Evolutionary conservation across 768 basidiomycete genomes (phyloP).

Genomic region (Lepiota brunneoincarnata): DNA sequence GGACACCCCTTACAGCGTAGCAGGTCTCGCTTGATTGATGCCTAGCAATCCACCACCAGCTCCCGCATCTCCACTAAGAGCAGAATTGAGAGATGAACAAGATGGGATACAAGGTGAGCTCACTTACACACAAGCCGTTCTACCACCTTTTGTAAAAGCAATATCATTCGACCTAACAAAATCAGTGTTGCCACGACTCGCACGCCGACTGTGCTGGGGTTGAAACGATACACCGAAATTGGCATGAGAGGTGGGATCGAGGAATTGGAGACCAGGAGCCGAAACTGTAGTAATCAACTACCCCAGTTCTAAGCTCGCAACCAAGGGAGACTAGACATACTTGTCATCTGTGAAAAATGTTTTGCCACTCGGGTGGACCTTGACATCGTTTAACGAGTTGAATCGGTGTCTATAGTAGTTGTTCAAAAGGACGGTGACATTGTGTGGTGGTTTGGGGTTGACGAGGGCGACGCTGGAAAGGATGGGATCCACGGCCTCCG

Average conservation of each 20-base stretch:
- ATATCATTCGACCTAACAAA: constrained; percentile 74
- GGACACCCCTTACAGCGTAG: too few species aligned
- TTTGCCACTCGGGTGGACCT: constrained; percentile 66
- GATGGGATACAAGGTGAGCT: background rate
- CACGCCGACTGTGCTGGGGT: constrained; percentile 60
- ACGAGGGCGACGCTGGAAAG: constrained; percentile 68
- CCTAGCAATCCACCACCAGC: constrained; percentile 33
- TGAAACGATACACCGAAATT: constrained; percentile 76
- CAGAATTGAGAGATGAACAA: background rate
- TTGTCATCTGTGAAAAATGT: constrained; percentile 75
- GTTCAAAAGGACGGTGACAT: constrained; percentile 68
- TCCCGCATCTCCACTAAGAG: too few species aligned
- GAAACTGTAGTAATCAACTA: constrained; percentile 37
- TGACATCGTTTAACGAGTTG: constrained; percentile 79
- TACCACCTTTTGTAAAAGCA: constrained; percentile 55
- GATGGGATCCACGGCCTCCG: constrained; percentile 60
- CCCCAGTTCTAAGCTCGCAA: background rate
- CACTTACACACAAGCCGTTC: too few species aligned
- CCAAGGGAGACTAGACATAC: constrained; percentile 35
- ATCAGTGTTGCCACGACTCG: constrained; percentile 75
- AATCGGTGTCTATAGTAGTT: constrained; percentile 81
- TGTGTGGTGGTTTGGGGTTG: constrained; percentile 61
- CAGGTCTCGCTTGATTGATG: constrained; percentile 54
- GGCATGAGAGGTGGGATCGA: constrained; percentile 62
- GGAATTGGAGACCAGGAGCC: constrained; percentile 66